Evolutionary conservation across 2,329 filamentous ascomycete species (phyloP), one percentile per base, ranked within the genome.

Genomic region (Aspergillus aculeatus): DNA sequence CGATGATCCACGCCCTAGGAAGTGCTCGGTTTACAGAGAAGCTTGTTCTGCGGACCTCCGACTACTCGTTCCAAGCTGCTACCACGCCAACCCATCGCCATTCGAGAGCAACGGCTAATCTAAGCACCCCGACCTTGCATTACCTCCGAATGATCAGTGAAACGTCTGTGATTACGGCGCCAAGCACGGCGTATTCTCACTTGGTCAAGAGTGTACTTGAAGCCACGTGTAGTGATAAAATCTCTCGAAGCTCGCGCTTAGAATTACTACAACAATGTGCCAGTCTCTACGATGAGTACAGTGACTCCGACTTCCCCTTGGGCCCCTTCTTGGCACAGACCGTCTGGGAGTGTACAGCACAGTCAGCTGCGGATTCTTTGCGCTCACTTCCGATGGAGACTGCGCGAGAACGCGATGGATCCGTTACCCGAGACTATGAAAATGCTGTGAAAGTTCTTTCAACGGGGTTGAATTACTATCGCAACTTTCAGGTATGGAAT

Each of bases 371-470:
- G 24, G 62, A 71, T 57, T 74, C 71, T 53, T 65, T 86, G 31
- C 76, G 81, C 12, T 76, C 69, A 56, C 66, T 73, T 60, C 67
- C 72, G 32, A 70, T 68, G 71, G 79, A 71, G 55, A 75, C 73
- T 35, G 77, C 73, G 19, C 77, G 70, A 52, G 76, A 73, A 65
- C 82, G 77, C 14, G 81, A 59, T 78, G 85, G 38, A 72, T 88
- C 56, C 85, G 89, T 14, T n/a, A 64, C 69, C 6, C 84, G 86
- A 11, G 87, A 91, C 58, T 92, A 91, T 64, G 86, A 89, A 9
- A 85, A 89, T 54, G 78, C 89, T 24, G 81, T 88, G 16, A 87
- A 84, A 19, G 83, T 96, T 35, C 80, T 96, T 3, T 83, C 88
- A 66, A 78, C 82, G 64, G 86, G 90, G 31, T 76, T 71, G 32